A percentile compares a stretch with the other conserved stretches of the same genome.
phyloP scores from a whole-genome alignment of 371 early-diverging fungal species.

The Entomophthora muscae region DNA sequence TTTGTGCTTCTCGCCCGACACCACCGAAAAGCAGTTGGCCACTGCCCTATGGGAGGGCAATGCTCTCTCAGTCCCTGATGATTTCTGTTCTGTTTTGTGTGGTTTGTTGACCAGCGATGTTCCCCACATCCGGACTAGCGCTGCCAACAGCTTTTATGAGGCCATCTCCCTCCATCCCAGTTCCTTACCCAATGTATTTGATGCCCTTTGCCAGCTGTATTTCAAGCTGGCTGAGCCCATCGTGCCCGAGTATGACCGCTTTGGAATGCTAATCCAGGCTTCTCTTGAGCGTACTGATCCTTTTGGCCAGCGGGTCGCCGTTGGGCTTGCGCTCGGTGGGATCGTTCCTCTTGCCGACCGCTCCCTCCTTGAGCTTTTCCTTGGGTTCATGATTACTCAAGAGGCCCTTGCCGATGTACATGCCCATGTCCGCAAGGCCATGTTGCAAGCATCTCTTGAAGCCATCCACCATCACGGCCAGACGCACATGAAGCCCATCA shows the following conservation, averaged over 20 bases:
- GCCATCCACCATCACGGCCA: slow-evolving; percentile 59
- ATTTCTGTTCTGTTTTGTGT: slow-evolving; percentile 13
- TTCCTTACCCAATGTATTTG: slow-evolving; percentile 23
- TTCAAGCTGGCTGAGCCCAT: slow-evolving; percentile 21
- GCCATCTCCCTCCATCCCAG: slow-evolving; percentile 33
- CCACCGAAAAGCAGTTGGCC: slow-evolving; percentile 42
- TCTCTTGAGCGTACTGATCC: slow-evolving; percentile 57
- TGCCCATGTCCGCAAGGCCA: slow-evolving; percentile 55
- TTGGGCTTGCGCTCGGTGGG: slow-evolving; percentile 52
- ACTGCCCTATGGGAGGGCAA: slow-evolving; percentile 62
- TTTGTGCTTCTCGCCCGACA: slow-evolving; percentile 23
- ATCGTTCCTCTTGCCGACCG: slow-evolving; percentile 43
- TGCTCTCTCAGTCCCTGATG: slow-evolving; percentile 34
- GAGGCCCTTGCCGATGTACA: slow-evolving; percentile 77
- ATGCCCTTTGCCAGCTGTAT: slow-evolving; percentile 32
- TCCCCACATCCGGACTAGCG: slow-evolving; percentile 42
- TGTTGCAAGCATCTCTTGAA: slow-evolving; percentile 77
- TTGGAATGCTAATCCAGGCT: slow-evolving; percentile 72
- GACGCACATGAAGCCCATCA: slow-evolving; percentile 34
- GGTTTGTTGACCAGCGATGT: slow-evolving; percentile 26
- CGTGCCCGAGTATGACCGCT: slow-evolving; percentile 75
- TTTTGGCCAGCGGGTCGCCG: slow-evolving; percentile 61
- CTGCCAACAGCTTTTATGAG: slow-evolving; percentile 46
- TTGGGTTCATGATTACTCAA: slow-evolving; percentile 56
- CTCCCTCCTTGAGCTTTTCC: slow-evolving; percentile 31